Evolutionary conservation across 306 rosid genomes (phyloP).

Genomic region (Lathyrus sativus): DNA sequence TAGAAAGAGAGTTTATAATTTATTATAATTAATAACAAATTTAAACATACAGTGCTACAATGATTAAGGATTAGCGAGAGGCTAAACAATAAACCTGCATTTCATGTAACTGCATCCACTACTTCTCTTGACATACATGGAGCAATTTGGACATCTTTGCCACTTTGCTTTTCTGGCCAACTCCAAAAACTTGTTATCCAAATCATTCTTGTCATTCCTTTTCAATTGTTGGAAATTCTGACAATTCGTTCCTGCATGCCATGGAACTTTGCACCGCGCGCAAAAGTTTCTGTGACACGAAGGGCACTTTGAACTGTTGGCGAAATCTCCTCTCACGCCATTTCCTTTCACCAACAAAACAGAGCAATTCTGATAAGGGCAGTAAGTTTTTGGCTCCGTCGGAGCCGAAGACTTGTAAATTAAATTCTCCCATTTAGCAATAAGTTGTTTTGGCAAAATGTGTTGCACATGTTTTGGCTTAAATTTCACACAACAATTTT

Average conservation of each 20-base stretch:
- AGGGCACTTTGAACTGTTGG: constrained; percentile 25
- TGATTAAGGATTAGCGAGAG: not conserved
- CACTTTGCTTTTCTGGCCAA: not conserved
- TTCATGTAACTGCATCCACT: not conserved
- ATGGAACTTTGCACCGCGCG: constrained; percentile 24
- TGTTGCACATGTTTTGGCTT: not conserved
- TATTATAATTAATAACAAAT: not conserved
- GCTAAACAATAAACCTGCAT: not conserved
- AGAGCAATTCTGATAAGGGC: constrained; percentile 33
- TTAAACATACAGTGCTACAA: not conserved
- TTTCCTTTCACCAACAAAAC: constrained; percentile 22
- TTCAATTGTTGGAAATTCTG: not conserved
- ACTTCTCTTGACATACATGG: constrained; percentile 1
- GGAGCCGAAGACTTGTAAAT: not conserved
- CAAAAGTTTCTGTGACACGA: constrained; percentile 19
- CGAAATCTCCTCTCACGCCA: not conserved
- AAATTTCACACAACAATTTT: not conserved
- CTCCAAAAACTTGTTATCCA: constrained; percentile 1
- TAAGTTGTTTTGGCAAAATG: constrained; percentile 26
- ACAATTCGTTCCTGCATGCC: constrained; percentile 29
- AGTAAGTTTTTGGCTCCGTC: not conserved
- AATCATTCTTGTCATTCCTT: constrained; percentile 6
- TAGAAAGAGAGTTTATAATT: not conserved
- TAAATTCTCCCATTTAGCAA: not conserved
- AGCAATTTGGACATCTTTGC: constrained; percentile 10